Conservation (phyloP, 1,284 basidiomycete genomes). For the Sparassis latifolia region DNA sequence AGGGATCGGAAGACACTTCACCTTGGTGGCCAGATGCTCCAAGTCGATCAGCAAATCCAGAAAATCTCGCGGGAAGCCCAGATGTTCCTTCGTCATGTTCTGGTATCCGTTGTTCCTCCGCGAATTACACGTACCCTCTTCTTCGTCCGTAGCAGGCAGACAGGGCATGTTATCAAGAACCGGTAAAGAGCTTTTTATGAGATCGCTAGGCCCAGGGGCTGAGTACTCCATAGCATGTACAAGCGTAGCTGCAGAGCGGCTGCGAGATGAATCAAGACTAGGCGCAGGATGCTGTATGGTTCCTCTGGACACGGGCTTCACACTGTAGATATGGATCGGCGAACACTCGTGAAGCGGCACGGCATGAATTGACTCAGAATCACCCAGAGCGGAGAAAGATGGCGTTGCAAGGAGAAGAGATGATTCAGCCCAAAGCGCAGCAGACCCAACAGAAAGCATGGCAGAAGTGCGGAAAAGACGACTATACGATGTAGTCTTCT, state of each 20-base stretch:
- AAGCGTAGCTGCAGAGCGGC: not conserved
- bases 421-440: conserved; percentile 8
- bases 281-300: not conserved
- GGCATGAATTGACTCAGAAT: not conserved
- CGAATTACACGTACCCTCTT: not conserved
- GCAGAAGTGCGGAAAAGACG: not conserved
- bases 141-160: not conserved
- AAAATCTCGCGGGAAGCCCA: conserved; percentile 1
- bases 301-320: not conserved
- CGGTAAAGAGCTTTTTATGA: not conserved
- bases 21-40: not conserved
- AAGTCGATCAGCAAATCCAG: not conserved
- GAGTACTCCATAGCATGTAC: not conserved
- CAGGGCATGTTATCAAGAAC: not conserved
- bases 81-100: not conserved
- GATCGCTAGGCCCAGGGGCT: not conserved
- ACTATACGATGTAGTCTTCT: not conserved
- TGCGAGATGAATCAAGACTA: not conserved
- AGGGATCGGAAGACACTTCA: not conserved
- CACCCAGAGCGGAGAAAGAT: not conserved
- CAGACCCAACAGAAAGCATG: not conserved
- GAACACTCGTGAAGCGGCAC: not conserved
- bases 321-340: not conserved
- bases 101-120: not conserved
- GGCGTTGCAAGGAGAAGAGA: conserved; percentile 1